phyloP scores from a whole-genome alignment of 169 alveolate species.

The Eimeria praecox region DNA sequence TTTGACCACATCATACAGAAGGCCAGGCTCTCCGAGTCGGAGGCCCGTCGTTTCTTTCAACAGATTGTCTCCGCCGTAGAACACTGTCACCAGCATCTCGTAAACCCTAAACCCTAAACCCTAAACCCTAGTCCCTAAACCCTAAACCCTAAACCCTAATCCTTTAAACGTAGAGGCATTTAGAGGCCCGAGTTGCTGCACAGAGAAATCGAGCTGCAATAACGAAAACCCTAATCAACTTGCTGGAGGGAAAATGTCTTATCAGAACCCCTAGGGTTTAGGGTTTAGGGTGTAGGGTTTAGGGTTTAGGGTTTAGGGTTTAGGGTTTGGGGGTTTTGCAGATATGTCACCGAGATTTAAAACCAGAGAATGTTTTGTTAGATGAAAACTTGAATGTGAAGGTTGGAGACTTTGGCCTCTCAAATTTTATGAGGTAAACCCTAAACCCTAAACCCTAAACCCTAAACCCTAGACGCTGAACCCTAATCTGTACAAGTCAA shows the following conservation, averaged over 20 bases:
- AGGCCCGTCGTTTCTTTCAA: constrained; percentile 93
- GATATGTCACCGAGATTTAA: constrained; percentile 93
- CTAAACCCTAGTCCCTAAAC: constrained; percentile 12
- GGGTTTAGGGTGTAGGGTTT: constrained; percentile 5
- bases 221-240: neutral
- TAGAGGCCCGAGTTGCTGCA: neutral
- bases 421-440: constrained; percentile 83
- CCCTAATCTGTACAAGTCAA: neutral
- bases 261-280: neutral
- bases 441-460: neutral
- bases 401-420: constrained; percentile 97
- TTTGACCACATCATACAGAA: constrained; percentile 94
- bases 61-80: constrained; percentile 96
- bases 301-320: constrained; percentile 38
- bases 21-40: constrained; percentile 85
- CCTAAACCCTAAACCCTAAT: constrained; percentile 4
- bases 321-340: constrained; percentile 27
- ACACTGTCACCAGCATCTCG: constrained; percentile 90
- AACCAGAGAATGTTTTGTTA: constrained; percentile 96
- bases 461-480: constrained; percentile 42
- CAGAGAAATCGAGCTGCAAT: neutral
- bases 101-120: constrained; percentile 50
- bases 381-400: constrained; percentile 91
- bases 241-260: neutral
- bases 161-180: neutral